Evolutionary conservation across 2,329 filamentous ascomycete species (phyloP).

Genomic region (Plenodomus tracheiphilus): DNA sequence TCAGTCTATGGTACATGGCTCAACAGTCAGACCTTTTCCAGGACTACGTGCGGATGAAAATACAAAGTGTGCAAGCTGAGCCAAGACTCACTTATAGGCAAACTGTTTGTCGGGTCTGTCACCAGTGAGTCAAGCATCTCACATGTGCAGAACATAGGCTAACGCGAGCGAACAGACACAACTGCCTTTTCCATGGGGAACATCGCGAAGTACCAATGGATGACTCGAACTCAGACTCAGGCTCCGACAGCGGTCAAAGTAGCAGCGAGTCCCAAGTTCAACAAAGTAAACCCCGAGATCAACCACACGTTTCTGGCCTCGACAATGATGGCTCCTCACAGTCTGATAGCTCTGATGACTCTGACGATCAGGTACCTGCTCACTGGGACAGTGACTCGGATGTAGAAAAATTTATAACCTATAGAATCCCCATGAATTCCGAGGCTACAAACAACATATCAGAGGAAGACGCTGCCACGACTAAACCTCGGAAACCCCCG

Average conservation of each 20-base stretch:
- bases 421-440: constrained; percentile 23
- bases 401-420: constrained; percentile 30
- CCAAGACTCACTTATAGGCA: constrained; percentile 22
- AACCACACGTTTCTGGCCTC: background rate
- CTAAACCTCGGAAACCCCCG: constrained; percentile 8
- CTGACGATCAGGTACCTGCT: constrained; percentile 7
- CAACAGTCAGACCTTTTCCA: constrained; percentile 27
- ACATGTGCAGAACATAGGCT: background rate
- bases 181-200: constrained; percentile 49
- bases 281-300: background rate
- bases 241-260: constrained; percentile 1
- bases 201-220: constrained; percentile 34
- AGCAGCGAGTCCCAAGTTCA: background rate
- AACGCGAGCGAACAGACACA: constrained; percentile 24
- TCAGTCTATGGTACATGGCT: constrained; percentile 49
- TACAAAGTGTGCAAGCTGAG: constrained; percentile 1
- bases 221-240: constrained; percentile 5
- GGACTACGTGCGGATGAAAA: constrained; percentile 7
- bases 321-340: background rate
- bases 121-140: constrained; percentile 25
- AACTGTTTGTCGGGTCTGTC: constrained; percentile 35
- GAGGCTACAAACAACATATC: constrained; percentile 8
- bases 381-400: constrained; percentile 18
- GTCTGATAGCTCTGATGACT: background rate
- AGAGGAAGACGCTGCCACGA: constrained; percentile 1